Percentiles rank a stretch among this genome's conserved stretches.
Conservation (phyloP, 768 basidiomycete genomes). For the Mycena latifolia region DNA sequence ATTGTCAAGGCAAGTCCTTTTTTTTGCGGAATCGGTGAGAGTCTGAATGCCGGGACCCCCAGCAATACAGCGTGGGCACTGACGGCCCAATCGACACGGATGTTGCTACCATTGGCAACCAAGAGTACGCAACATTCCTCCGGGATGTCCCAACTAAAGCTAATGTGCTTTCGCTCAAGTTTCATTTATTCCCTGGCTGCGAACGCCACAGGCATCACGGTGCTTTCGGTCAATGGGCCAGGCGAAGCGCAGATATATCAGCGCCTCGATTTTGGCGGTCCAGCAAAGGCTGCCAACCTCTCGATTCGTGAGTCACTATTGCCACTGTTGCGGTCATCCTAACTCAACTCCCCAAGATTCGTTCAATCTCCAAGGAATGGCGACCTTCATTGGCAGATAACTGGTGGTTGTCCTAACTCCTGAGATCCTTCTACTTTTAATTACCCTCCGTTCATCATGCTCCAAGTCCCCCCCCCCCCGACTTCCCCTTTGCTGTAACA, state of each 20-base stretch:
- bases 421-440: too few relatives aligned
- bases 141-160: too few relatives aligned
- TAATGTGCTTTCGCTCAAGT: slow-evolving; percentile 37
- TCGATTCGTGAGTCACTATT: slow-evolving; percentile 42
- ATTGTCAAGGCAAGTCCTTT: slow-evolving; percentile 11
- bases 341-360: slow-evolving; percentile 26
- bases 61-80: slow-evolving; percentile 22
- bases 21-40: not conserved
- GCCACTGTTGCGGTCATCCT: slow-evolving; percentile 35
- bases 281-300: slow-evolving; percentile 43
- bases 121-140: slow-evolving; percentile 16
- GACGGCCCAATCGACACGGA: slow-evolving; percentile 23
- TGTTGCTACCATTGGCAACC: slow-evolving; percentile 20
- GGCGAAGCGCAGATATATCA: slow-evolving; percentile 41
- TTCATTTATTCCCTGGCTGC: slow-evolving; percentile 56
- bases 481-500: too few relatives aligned
- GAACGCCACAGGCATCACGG: slow-evolving; percentile 52
- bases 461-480: too few relatives aligned
- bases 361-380: slow-evolving; percentile 30
- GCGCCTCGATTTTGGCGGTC: slow-evolving; percentile 38
- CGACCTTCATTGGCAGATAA: slow-evolving; percentile 23
- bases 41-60: too few relatives aligned
- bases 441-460: too few relatives aligned
- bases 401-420: too few relatives aligned
- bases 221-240: slow-evolving; percentile 52